Evolutionary conservation across 306 rosid species (phyloP).

Genomic region (Glycine soja): DNA sequence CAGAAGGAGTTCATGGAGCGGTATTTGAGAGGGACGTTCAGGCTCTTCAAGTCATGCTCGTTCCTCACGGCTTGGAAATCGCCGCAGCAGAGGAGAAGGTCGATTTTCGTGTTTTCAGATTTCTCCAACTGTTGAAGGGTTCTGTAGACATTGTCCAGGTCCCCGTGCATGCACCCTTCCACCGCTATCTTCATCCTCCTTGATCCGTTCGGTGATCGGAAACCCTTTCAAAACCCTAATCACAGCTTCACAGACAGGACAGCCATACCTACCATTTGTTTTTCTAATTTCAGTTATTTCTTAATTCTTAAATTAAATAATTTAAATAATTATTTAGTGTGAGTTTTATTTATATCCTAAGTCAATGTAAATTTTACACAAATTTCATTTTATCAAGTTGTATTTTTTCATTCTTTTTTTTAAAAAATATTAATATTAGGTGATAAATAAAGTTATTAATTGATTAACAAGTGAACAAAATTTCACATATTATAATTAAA

Average conservation of each 20-base stretch:
- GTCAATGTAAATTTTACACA: no score
- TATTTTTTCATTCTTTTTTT: no score
- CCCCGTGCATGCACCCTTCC: constrained; percentile 98
- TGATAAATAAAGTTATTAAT: no score
- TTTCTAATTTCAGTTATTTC: neutral
- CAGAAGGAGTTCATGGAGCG: constrained; percentile 86
- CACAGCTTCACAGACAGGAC: neutral
- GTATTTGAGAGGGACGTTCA: constrained; percentile 69
- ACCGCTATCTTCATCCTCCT: constrained; percentile 77
- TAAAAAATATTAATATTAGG: no score
- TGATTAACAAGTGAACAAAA: no score
- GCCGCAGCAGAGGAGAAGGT: constrained; percentile 95
- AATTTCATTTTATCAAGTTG: neutral
- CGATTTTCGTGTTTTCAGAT: constrained; percentile 70
- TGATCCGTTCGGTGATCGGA: neutral
- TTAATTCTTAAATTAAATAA: no score
- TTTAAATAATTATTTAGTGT: no score
- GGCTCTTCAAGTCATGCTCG: constrained; percentile 74
- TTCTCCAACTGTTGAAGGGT: constrained; percentile 71
- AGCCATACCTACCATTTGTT: neutral
- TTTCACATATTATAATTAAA: no score
- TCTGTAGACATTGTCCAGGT: constrained; percentile 83
- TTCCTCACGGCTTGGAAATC: constrained; percentile 97
- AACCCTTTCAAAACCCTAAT: constrained; percentile 34
- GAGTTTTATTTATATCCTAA: no score